Conservation (phyloP, 257 asterid genomes). For the Solanum corneliomulleri region DNA sequence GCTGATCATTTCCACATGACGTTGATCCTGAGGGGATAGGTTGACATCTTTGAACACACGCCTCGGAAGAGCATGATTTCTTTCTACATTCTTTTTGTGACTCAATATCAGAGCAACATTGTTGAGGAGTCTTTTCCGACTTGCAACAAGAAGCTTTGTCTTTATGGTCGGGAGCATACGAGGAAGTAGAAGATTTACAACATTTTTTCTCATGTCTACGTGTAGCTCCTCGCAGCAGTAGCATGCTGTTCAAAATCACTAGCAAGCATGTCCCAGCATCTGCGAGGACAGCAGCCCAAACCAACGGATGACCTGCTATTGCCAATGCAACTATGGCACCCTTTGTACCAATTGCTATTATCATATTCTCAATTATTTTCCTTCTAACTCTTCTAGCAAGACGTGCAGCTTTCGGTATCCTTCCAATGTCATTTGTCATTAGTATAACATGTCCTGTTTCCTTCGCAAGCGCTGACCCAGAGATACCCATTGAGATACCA, state of each 20-base stretch:
- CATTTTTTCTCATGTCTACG: background rate
- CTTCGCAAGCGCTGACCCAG: conserved; percentile 76
- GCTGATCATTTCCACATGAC: background rate
- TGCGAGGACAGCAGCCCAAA: conserved; percentile 78
- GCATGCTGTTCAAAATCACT: conserved; percentile 81
- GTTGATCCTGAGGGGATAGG: background rate
- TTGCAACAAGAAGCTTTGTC: background rate
- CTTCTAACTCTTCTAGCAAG: conserved; percentile 42
- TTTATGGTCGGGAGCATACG: background rate
- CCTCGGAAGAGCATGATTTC: conserved; percentile 8
- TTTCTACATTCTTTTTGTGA: conserved; percentile 3
- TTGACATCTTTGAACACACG: background rate
- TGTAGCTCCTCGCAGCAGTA: conserved; percentile 27
- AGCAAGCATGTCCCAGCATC: conserved; percentile 79
- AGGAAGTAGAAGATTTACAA: background rate
- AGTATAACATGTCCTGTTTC: conserved; percentile 66
- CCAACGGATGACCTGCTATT: conserved; percentile 73
- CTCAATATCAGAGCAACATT: conserved; percentile 12
- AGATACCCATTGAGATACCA: conserved; percentile 87
- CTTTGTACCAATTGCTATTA: conserved; percentile 40
- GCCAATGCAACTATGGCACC: conserved; percentile 58
- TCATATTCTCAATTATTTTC: conserved; percentile 56
- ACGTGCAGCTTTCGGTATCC: conserved; percentile 38
- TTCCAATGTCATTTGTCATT: conserved; percentile 70
- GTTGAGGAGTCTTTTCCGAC: background rate